A percentile compares a stretch with the other conserved stretches of the same genome.
Evolutionary conservation across 2,329 filamentous ascomycete genomes (phyloP).

Genomic region (Fusarium cyanostomum): DNA sequence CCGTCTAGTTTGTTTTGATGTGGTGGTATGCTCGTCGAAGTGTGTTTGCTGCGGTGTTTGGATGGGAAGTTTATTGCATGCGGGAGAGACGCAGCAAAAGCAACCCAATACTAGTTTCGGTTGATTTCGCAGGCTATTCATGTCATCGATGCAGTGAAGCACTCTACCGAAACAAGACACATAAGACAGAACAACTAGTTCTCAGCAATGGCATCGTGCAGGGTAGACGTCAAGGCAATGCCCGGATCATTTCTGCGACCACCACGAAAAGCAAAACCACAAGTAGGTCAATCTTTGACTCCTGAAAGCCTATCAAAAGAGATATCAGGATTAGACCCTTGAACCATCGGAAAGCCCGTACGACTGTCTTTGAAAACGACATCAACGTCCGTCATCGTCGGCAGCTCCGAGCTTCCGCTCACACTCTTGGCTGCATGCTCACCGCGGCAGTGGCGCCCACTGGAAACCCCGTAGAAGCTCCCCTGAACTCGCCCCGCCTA

Average conservation of each 20-base stretch:
- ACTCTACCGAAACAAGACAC: too few relatives aligned
- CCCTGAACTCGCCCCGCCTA: constrained; percentile 17
- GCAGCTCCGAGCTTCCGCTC: neutral
- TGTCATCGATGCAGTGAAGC: too few relatives aligned
- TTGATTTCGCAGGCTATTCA: too few relatives aligned
- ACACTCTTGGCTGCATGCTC: constrained; percentile 16
- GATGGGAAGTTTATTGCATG: too few relatives aligned
- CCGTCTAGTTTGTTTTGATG: too few relatives aligned
- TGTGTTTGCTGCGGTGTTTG: too few relatives aligned
- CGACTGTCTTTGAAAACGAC: neutral
- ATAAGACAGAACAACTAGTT: too few relatives aligned
- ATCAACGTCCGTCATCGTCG: constrained; percentile 2
- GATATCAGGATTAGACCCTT: neutral
- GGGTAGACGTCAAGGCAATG: neutral
- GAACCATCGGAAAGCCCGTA: neutral
- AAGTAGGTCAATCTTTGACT: neutral
- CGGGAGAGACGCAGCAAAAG: neutral
- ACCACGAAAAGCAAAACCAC: constrained; percentile 4
- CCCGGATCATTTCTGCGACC: neutral
- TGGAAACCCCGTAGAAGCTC: constrained; percentile 22
- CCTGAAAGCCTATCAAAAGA: neutral
- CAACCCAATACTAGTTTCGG: too few relatives aligned
- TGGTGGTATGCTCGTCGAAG: too few relatives aligned
- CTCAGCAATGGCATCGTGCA: neutral
- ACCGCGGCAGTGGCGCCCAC: constrained; percentile 20